Percentiles rank a stretch among this genome's conserved stretches.
Evolutionary conservation across 2,329 filamentous ascomycete species (phyloP).

Genomic region (Torrubiella hemipterigena): DNA sequence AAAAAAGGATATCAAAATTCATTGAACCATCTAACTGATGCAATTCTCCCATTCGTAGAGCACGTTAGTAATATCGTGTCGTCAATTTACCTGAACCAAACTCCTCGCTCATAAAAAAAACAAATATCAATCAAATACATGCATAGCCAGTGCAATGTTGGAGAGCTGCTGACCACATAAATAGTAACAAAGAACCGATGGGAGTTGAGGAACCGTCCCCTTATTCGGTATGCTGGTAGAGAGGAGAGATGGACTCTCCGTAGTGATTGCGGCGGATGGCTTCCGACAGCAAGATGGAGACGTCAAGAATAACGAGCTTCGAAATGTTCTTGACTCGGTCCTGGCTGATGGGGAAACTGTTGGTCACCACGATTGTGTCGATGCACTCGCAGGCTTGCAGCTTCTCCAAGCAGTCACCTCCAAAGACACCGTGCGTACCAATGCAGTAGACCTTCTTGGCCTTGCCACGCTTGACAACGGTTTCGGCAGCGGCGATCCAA

Average conservation of each 20-base stretch:
- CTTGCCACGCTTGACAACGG: slow-evolving; percentile 81
- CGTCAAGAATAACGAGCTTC: slow-evolving; percentile 82
- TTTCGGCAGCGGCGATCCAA: slow-evolving; percentile 96
- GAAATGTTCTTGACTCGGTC: slow-evolving; percentile 57
- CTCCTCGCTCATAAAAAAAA: slow-evolving; percentile 21
- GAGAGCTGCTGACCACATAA: neutral
- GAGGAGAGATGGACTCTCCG: slow-evolving; percentile 65
- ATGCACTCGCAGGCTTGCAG: slow-evolving; percentile 90
- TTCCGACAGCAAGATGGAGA: slow-evolving; percentile 79
- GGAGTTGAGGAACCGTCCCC: neutral
- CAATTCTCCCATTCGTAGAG: neutral
- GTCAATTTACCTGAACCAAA: slow-evolving; percentile 10
- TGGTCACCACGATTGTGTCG: slow-evolving; percentile 87
- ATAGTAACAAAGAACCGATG: slow-evolving; percentile 8
- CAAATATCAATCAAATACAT: no score
- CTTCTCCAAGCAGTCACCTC: slow-evolving; percentile 77
- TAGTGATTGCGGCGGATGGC: slow-evolving; percentile 95
- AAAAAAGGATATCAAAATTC: slow-evolving; percentile 7
- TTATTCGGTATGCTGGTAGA: slow-evolving; percentile 59
- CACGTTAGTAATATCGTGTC: slow-evolving; percentile 1
- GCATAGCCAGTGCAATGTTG: no score
- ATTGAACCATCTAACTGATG: slow-evolving; percentile 5
- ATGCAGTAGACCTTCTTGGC: slow-evolving; percentile 96
- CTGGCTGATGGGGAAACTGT: slow-evolving; percentile 84
- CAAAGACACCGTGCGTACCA: slow-evolving; percentile 91